A percentile compares a stretch with the other conserved stretches of the same genome.
These are phyloP conservation scores for Brasilioporus rufonigricans DNA, from an alignment of 768 basidiomycete species.

Conservation along the genomic window DNA sequence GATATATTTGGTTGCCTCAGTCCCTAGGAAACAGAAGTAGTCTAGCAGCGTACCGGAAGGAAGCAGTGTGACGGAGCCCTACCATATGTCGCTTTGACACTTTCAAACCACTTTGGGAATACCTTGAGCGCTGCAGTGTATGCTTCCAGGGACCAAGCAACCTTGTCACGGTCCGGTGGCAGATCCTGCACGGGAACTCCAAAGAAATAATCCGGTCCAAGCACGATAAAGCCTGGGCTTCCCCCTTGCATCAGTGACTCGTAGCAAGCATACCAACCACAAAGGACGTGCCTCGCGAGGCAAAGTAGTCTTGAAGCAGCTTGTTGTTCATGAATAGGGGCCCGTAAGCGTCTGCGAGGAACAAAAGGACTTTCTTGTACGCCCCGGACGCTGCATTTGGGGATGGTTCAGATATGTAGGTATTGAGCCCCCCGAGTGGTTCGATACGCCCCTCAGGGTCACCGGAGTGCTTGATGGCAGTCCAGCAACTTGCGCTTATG, in stretches of 20 bases:
- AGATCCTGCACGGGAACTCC: slow-evolving; percentile 46
- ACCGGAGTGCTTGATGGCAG: slow-evolving; percentile 48
- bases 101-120: slow-evolving; percentile 50
- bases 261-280: neutral
- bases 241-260: neutral
- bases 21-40: slow-evolving; percentile 9
- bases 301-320: slow-evolving; percentile 61
- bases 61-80: neutral
- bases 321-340: slow-evolving; percentile 55
- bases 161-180: slow-evolving; percentile 32
- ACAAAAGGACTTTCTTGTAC: slow-evolving; percentile 49
- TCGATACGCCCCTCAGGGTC: slow-evolving; percentile 43
- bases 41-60: neutral
- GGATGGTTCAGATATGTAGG: slow-evolving; percentile 54
- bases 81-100: slow-evolving; percentile 48
- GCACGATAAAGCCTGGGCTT: slow-evolving; percentile 50
- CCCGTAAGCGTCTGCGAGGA: slow-evolving; percentile 55
- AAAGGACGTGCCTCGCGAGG: slow-evolving; percentile 45
- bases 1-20: slow-evolving; percentile 35
- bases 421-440: slow-evolving; percentile 45
- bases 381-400: slow-evolving; percentile 1
- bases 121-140: slow-evolving; percentile 36
- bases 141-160: slow-evolving; percentile 42
- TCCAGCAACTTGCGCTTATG: too few relatives aligned
- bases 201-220: slow-evolving; percentile 62